Evolutionary conservation across 371 early-diverging fungal species (phyloP), one percentile per base, ranked within the genome.

Genomic region (Lichtheimia ornata): DNA sequence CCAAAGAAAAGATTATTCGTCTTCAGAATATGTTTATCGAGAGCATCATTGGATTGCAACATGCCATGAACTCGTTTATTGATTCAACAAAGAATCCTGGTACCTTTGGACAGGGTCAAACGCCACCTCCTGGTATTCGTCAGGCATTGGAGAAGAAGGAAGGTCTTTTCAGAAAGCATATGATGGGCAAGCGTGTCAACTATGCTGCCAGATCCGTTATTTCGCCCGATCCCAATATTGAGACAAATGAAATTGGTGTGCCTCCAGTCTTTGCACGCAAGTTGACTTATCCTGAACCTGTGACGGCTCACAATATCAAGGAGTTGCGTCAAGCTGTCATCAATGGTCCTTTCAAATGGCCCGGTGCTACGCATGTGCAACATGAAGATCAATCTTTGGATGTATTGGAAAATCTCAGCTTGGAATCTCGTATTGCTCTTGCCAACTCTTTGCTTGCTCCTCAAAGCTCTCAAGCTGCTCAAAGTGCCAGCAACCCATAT

Each of bases 141-240:
- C 99, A 99, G 77, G 74, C 97, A 9, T 81, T 99, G 53, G 99
- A 99, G 79, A 99, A 99, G 92, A 99, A 99, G 56, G 99, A 99
- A 73, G 99, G 99, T 67, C 79, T 99, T 49, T 99, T 99, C 86
- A 86, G 99, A 59, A 97, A 94, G 82, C 97, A 99, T 77, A 99
- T 99, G 94, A 99, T 99, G 99, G 99, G 99, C 58, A 99, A 99
- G 82, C 92, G 99, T 78, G 99, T 99, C 72, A 99, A 99, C 83
- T 99, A 92, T 75, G 97, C 99, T 9, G 99, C 99, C n/a, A 90
- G 99, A 60, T 94, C 96, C 44, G 99, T 99, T 60, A 99, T 99
- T 69, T 96, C 97, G 20, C 99, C 99, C 2, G 99, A 99, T 81
- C 98, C 98, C 4, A 94, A 96, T 67, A 91, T 99, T 54, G 99